phyloP scores from a whole-genome alignment of 495 filamentous ascomycete species.

The Daldinia childiae region DNA sequence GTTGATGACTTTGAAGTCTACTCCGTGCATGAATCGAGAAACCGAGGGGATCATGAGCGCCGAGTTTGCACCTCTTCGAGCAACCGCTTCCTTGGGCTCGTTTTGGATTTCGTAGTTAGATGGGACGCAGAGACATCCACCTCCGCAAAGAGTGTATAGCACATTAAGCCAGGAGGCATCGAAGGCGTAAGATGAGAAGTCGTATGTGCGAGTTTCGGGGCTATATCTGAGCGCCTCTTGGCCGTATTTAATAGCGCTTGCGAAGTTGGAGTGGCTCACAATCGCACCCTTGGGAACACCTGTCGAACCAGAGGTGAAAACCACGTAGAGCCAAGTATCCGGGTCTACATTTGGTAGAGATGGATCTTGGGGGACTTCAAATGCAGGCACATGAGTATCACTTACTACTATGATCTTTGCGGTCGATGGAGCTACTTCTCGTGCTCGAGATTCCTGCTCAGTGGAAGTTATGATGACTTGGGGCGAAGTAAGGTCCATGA shows the following conservation, averaged over 20 bases:
- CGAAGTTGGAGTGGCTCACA: background rate
- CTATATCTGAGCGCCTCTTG: background rate
- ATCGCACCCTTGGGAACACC: background rate
- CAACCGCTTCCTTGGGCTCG: background rate
- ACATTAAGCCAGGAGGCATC: background rate
- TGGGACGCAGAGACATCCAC: slow-evolving; percentile 3
- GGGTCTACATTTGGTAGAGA: background rate
- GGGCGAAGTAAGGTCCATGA: background rate
- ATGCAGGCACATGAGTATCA: background rate
- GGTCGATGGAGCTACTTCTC: background rate
- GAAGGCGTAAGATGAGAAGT: slow-evolving; percentile 8
- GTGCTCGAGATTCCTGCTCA: background rate
- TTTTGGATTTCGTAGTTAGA: background rate
- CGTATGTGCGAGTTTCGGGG: background rate
- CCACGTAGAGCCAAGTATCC: background rate
- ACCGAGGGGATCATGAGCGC: slow-evolving; percentile 4
- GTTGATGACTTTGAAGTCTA: background rate
- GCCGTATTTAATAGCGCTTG: background rate
- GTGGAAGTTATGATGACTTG: background rate
- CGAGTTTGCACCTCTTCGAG: background rate
- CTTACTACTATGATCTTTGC: background rate
- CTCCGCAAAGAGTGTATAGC: background rate
- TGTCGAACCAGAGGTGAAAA: background rate
- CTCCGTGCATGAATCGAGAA: background rate
- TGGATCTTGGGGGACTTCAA: background rate